Evolutionary conservation across 2,329 filamentous ascomycete genomes (phyloP), one percentile per base, ranked within the genome.

Genomic region (Grosmannia clavigera): DNA sequence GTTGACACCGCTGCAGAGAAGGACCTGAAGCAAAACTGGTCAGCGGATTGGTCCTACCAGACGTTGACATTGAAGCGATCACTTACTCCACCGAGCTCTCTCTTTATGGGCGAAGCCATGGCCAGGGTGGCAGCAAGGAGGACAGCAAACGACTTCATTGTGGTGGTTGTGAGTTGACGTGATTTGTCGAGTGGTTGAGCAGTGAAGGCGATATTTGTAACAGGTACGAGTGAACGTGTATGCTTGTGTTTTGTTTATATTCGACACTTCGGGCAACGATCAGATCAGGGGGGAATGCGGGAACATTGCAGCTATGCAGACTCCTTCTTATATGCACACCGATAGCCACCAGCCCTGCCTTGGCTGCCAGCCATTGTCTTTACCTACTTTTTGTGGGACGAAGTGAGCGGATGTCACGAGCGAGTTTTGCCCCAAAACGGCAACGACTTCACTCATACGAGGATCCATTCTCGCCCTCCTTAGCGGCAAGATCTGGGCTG

Each of bases 1-100:
- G 66, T 80, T 76, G 66, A 73, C 70, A 31, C 78, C 78, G 33
- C 72, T 77, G 71, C 79, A 81, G 58, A 80, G 69, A 61, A 79
- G 72, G 63, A 81, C 62, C 78, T 81, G 60, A 25, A 55, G 55
- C 29, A 22, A 43, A 4, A 35, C 35, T 14, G 10, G 46, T 43
- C 19, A 51, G 51, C 27, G 43, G 16, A 16, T n/a, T 46, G 43
- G 43, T n/a, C 19, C 43, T n/a, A 46, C 5, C 43, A 19, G 43
- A 19, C 19, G 43, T 16, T 7, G 43, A 5, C 43, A 14, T 40
- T 14, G 14, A 40, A n/a, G n/a, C 3, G 48, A 53, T 22, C 10
- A 29, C 77, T 66, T 75, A 79, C 77, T 66, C 76, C 78, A 60
- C 77, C 77, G 7, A 77, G 29, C 40, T 74, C 69, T 58, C 76